Percentiles rank a stretch among this genome's conserved stretches.
Conservation (phyloP, 129 eudicot genomes). For the Lactuca saligna region DNA sequence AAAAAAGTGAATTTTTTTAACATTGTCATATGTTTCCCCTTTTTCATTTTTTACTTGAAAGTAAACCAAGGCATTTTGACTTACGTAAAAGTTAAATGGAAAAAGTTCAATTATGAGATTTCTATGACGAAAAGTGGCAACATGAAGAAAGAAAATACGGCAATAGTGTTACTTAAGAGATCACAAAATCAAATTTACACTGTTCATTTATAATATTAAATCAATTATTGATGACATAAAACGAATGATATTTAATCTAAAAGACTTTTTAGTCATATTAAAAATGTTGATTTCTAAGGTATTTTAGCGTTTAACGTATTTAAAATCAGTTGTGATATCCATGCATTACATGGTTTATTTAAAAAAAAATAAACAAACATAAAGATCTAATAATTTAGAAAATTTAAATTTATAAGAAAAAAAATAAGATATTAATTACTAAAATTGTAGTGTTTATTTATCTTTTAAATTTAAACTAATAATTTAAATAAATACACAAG, state of each 20-base stretch:
- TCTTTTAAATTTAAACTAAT: no score
- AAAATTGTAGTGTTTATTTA: no score
- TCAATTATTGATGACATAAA: no score
- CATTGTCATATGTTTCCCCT: not conserved
- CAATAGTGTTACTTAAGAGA: not conserved
- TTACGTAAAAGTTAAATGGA: not conserved
- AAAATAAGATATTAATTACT: no score
- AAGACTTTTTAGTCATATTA: no score
- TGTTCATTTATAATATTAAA: not conserved
- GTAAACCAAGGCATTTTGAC: conserved; percentile 4
- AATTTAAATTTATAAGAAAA: no score
- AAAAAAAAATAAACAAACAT: no score
- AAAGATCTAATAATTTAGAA: no score
- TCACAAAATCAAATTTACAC: not conserved
- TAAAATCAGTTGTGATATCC: not conserved
- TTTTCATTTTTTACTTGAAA: not conserved
- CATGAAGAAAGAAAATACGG: not conserved
- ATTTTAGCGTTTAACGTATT: no score
- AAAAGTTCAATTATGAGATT: not conserved
- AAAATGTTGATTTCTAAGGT: not conserved
- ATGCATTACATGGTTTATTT: no score
- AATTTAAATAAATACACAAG: no score
- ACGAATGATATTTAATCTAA: not conserved
- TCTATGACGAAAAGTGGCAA: not conserved
- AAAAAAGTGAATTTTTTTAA: conserved; percentile 6